Percentiles rank a stretch among this genome's conserved stretches.
Evolutionary conservation across 768 basidiomycete genomes (phyloP).

Genomic region (Hericium alpestre): DNA sequence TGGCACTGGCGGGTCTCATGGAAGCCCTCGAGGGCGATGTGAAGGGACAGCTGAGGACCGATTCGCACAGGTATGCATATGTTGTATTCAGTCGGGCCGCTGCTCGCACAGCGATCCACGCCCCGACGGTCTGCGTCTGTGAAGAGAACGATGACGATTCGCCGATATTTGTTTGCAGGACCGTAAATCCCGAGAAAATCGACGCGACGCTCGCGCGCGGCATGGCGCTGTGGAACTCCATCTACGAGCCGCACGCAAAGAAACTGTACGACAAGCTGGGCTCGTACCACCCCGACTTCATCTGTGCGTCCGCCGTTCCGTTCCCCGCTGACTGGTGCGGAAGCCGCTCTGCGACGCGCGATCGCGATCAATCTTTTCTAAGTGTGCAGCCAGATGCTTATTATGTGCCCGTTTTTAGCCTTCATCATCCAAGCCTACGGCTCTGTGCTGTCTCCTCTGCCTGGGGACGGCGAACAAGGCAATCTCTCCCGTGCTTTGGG

Average conservation of each 20-base stretch:
- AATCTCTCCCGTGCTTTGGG: constrained; percentile 79
- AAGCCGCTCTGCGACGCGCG: constrained; percentile 3
- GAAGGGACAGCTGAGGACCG: constrained; percentile 53
- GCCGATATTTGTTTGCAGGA: constrained; percentile 1
- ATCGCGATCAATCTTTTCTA: constrained; percentile 9
- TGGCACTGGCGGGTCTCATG: constrained; percentile 67
- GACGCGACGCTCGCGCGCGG: constrained; percentile 62
- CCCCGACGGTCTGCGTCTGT: not conserved
- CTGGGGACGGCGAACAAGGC: constrained; percentile 52
- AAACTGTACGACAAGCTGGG: constrained; percentile 83
- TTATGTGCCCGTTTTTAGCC: constrained; percentile 29
- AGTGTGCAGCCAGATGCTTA: constrained; percentile 3
- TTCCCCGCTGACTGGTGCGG: constrained; percentile 5
- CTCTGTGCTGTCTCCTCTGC: constrained; percentile 63
- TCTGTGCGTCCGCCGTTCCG: constrained; percentile 48
- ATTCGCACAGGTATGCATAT: constrained; percentile 32
- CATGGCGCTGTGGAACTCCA: constrained; percentile 67
- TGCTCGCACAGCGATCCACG: not conserved
- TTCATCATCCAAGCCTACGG: constrained; percentile 86
- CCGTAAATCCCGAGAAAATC: constrained; percentile 41
- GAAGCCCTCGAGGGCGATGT: constrained; percentile 77
- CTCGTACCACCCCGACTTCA: constrained; percentile 89
- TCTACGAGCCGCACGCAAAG: constrained; percentile 82
- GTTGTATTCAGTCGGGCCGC: constrained; percentile 3
- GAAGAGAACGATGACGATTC: not conserved